Base-by-base conservation (phyloP, 441 rosid genomes). In the Bruguiera hainesii region DNA sequence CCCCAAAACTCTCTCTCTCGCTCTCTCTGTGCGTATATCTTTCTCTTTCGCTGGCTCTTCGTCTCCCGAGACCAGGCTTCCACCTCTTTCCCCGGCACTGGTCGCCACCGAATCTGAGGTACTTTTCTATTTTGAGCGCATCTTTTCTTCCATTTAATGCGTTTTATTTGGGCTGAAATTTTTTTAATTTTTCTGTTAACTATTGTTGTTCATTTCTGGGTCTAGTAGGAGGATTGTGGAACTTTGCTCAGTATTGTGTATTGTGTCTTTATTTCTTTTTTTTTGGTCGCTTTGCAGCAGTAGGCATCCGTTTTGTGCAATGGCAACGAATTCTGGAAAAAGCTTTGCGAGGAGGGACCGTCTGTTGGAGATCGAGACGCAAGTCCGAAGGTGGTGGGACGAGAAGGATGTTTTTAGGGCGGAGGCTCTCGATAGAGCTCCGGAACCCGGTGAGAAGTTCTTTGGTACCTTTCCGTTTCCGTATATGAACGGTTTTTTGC, bases 401-500 rank as follows among this genome's bases (percentile, higher is more conserved):
- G 93, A 90, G 30, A 78, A 80, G n/a, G 82, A 84, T 68, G 84
- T 89, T 46, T 93, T 90, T 71, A 78, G 48, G 51, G 87, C 98
- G 28, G 96, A 90, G 23, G 64, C 97, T 49, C 42, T 78, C 4
- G 84, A 81, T 55, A 78, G 68, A 56, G 79, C 77, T 46, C 92
- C 93, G 4, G 60, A 76, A 57, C 70, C 76, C 3, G 93, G 93
- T 7, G 96, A 89, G 64, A 93, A 93, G 80, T 93, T 93, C 69
- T 90, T 86, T 71, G 90, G 96, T 5, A 90, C 90, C 37, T 93
- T 93, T 51, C 96, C 98, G 1, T 89, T 83, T 72, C 98, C 98
- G 0, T 93, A 93, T 57, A 93, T 93, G 98, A 93, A 93, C 70
- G 98, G 98, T 6, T 86, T 73, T 64, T 76, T 93, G 69, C 98